Evolutionary conservation across 176 grass and related monocot genomes (phyloP), one percentile per base, ranked within the genome.

Genomic region (Ampelocalamus luodianensis): DNA sequence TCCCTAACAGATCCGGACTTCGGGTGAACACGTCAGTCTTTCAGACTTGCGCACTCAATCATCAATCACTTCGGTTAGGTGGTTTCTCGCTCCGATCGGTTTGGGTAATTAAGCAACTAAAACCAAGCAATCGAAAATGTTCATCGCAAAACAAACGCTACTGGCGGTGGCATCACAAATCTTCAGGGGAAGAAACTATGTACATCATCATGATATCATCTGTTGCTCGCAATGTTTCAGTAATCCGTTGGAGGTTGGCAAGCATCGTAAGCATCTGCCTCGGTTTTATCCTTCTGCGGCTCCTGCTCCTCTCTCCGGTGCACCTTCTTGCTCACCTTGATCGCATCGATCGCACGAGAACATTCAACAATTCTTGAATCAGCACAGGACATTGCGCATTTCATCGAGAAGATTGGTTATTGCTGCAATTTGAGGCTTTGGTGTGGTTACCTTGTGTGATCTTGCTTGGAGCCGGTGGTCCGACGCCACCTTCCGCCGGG

Each of bases 321-420:
- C 32, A 70, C 93, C 62, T 86, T 96, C 87, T 99, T 99, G 83
- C 80, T 99, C 82, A 92, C 88, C 93, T 96, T n/a, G 65, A 51
- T 67, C 22, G 8, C 78, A 76, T 96, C 20, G 65, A 51, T 67
- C 22, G 8, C 78, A 76, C 64, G 27, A 50, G 59, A 18, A 32
- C 48, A 67, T 79, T 44, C 8, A 18, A 58, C 29, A 34, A 18
- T 26, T 74, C 0, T 76, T 69, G 56, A 5, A 67, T 67, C 24
- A 63, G 73, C 5, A 38, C 38, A 68, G n/a, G 29, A 24, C 37
- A 63, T 16, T 32, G 39, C 22, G 59, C 14, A 65, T 48, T 44
- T 24, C 10, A 10, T 50, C 15, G 20, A 56, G 2, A 13, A 40
- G 53, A 5, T 49, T 10, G 24, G 20, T 27, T n/a, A 49, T 46